Percentiles rank a stretch among this genome's conserved stretches.
These are phyloP conservation scores for Xanthoconium stramineum DNA, from an alignment of 768 basidiomycete genomes.

Conservation along the genomic window DNA sequence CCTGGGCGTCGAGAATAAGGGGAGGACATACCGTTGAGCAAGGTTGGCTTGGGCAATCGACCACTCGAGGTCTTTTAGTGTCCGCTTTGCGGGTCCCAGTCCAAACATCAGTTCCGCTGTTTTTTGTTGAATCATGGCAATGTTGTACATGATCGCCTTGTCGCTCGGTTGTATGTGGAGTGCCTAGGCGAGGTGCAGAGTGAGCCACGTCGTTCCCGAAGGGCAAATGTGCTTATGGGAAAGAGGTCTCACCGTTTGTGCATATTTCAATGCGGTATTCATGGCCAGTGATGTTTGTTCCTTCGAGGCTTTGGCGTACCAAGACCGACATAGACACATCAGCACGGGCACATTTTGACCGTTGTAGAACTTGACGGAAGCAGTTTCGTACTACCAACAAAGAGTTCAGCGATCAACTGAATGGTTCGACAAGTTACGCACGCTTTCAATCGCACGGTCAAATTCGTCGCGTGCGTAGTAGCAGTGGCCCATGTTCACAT, in stretches of 20 bases:
- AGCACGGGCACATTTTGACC: conserved; percentile 74
- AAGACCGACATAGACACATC: conserved; percentile 85
- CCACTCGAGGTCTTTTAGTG: conserved; percentile 72
- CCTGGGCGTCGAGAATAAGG: background rate
- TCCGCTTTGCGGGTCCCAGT: conserved; percentile 70
- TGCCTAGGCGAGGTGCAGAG: conserved; percentile 49
- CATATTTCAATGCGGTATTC: conserved; percentile 80
- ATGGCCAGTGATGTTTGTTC: conserved; percentile 82
- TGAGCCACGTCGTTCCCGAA: background rate
- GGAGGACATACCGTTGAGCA: conserved; percentile 70
- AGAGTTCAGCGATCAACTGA: background rate
- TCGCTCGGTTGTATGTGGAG: conserved; percentile 81
- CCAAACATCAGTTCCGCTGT: conserved; percentile 86
- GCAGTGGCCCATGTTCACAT: conserved; percentile 96
- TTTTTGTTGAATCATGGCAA: conserved; percentile 98
- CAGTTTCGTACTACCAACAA: conserved; percentile 78
- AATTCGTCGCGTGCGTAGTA: conserved; percentile 91
- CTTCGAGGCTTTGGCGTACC: conserved; percentile 92
- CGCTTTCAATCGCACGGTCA: conserved; percentile 94
- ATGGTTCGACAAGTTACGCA: conserved; percentile 36
- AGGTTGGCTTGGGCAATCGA: conserved; percentile 80
- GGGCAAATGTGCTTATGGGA: background rate
- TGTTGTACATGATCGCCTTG: conserved; percentile 90
- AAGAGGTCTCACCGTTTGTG: conserved; percentile 57
- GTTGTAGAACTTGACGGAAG: conserved; percentile 72